Conservation (phyloP, 805 yeast species). For the Zygosaccharomyces lentus region DNA sequence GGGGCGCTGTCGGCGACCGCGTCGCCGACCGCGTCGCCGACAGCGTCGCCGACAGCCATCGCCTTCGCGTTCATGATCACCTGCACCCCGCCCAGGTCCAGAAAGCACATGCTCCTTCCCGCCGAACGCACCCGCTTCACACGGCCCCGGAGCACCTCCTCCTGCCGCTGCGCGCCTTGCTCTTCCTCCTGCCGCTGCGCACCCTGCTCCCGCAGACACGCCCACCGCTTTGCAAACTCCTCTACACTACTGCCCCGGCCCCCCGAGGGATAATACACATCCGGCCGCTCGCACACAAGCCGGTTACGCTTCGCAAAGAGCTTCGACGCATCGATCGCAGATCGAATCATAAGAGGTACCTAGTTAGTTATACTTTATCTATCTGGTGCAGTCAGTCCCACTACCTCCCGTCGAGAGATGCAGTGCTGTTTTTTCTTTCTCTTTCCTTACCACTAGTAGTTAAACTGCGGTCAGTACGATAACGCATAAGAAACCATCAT, state of each 20-base stretch:
- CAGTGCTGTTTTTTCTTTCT: constrained; percentile 12
- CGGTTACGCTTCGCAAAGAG: constrained; percentile 19
- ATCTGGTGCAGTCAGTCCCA: constrained; percentile 1
- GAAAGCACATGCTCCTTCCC: constrained; percentile 34
- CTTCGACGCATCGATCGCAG: constrained; percentile 1
- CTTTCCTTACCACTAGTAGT: constrained; percentile 18
- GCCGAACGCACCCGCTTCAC: constrained; percentile 29
- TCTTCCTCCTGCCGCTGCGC: constrained; percentile 2
- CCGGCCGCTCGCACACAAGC: constrained; percentile 12
- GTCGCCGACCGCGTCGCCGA: background rate
- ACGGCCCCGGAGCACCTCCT: constrained; percentile 21
- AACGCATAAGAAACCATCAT: constrained; percentile 29
- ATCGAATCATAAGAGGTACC: background rate
- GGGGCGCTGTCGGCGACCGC: background rate
- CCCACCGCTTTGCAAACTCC: constrained; percentile 4
- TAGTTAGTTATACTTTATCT: background rate
- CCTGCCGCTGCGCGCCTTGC: background rate
- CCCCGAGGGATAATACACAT: constrained; percentile 26
- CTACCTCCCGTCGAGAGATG: background rate
- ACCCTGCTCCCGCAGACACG: background rate
- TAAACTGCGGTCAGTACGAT: constrained; percentile 34
- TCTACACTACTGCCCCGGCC: constrained; percentile 1
- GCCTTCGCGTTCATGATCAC: constrained; percentile 21
- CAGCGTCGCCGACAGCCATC: background rate
- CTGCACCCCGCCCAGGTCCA: constrained; percentile 27